A percentile compares a stretch with the other conserved stretches of the same genome.
phyloP scores from a whole-genome alignment of 2,329 filamentous ascomycete species.

The Claviceps pusilla region DNA sequence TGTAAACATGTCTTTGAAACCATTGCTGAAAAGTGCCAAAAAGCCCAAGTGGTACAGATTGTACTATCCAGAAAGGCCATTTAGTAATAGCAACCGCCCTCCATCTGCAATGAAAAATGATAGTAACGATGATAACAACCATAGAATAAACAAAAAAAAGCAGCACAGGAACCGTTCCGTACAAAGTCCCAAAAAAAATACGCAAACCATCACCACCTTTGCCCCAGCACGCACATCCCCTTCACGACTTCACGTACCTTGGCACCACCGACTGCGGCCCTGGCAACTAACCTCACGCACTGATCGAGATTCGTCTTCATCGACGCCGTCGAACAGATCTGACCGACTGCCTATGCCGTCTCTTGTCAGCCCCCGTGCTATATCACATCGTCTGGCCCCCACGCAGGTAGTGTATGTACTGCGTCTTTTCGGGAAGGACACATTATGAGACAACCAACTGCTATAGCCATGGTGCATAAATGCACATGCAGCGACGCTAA shows the following conservation, averaged over 20 bases:
- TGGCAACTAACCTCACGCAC: conserved; percentile 55
- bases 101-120: background rate
- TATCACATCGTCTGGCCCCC: background rate
- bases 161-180: too few species aligned
- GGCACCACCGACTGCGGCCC: conserved; percentile 61
- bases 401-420: background rate
- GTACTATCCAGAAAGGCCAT: background rate
- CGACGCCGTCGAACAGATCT: conserved; percentile 72
- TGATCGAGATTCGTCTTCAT: conserved; percentile 67
- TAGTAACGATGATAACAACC: background rate
- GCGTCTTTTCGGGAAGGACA: background rate
- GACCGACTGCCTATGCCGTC: conserved; percentile 52
- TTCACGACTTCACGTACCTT: conserved; percentile 37
- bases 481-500: background rate
- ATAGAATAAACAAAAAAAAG: background rate
- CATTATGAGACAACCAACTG: background rate
- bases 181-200: background rate
- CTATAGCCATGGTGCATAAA: background rate
- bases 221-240: background rate
- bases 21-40: background rate
- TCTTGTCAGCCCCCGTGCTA: background rate
- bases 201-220: background rate
- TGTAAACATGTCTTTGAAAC: background rate
- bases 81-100: background rate
- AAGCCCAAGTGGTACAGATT: background rate